Evolutionary conservation across 2,329 filamentous ascomycete species (phyloP).

Genomic region (Pseudogymnoascus sp.): DNA sequence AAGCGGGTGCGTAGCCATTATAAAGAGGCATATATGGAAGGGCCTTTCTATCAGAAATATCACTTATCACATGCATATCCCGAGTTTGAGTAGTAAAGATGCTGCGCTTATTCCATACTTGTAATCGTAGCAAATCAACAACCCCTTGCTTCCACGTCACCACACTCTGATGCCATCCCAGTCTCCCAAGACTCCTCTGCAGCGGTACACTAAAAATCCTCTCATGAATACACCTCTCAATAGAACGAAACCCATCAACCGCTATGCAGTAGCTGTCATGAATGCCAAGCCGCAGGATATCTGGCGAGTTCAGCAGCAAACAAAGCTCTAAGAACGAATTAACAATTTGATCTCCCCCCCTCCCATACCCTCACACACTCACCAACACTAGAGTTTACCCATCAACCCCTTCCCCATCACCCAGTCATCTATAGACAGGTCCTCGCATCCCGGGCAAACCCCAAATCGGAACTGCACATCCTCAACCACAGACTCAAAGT

Average conservation of each 20-base stretch:
- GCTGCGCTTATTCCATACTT: not conserved
- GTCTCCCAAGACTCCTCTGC: not conserved
- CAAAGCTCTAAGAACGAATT: not conserved
- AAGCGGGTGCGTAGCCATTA: not conserved
- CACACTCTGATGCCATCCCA: not conserved
- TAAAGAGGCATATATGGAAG: not conserved
- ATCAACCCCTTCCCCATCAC: not conserved
- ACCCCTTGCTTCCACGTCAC: not conserved
- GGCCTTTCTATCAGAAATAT: not conserved
- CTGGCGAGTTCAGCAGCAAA: not conserved
- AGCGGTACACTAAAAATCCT: not conserved
- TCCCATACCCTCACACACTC: not conserved
- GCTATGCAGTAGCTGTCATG: not conserved
- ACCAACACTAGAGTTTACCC: not conserved
- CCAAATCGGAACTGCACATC: not conserved
- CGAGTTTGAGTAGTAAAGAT: not conserved
- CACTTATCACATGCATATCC: not conserved
- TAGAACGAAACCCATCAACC: not conserved
- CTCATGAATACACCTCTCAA: not conserved
- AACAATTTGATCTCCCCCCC: not conserved
- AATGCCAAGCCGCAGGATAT: not conserved
- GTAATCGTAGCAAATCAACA: not conserved
- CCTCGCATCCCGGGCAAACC: not conserved
- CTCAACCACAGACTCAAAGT: not conserved
- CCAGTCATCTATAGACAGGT: not conserved